Conservation (phyloP, 2,329 filamentous ascomycete genomes). For the Thermomyces lanuginosus region DNA sequence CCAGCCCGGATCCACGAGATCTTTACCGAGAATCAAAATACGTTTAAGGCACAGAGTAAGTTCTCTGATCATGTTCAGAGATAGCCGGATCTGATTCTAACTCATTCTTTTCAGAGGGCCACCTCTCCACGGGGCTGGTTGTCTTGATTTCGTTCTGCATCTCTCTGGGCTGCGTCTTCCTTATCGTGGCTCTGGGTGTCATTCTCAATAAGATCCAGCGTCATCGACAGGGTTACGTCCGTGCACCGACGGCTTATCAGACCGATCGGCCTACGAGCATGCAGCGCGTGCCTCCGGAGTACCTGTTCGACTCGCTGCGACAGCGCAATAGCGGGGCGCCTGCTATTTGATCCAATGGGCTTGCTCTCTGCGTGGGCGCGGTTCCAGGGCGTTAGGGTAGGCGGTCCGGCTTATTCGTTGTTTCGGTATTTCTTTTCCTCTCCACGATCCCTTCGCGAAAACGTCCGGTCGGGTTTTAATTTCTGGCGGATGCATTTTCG, state of each 20-base stretch:
- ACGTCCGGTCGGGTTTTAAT: too few relatives aligned
- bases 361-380: background rate
- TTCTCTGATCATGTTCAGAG: conserved; percentile 9
- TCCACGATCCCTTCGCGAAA: too few relatives aligned
- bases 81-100: conserved; percentile 4
- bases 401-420: too few relatives aligned
- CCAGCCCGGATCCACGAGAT: conserved; percentile 63
- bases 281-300: conserved; percentile 30
- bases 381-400: conserved; percentile 2
- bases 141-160: conserved; percentile 32
- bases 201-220: conserved; percentile 33
- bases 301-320: conserved; percentile 27
- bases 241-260: conserved; percentile 27
- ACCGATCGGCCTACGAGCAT: conserved; percentile 32
- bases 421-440: conserved; percentile 1
- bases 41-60: conserved; percentile 52
- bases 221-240: conserved; percentile 30
- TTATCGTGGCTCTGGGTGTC: conserved; percentile 31
- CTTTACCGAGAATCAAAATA: conserved; percentile 67
- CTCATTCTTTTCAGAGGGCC: conserved; percentile 12
- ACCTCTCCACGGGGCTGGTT: conserved; percentile 30
- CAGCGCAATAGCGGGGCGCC: conserved; percentile 21
- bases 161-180: conserved; percentile 32
- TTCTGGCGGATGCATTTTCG: conserved; percentile 2
- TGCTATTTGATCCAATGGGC: conserved; percentile 13